These are phyloP conservation scores for Lentithecium fluviatile DNA, from an alignment of 495 filamentous ascomycete genomes.

Conservation along the genomic window DNA sequence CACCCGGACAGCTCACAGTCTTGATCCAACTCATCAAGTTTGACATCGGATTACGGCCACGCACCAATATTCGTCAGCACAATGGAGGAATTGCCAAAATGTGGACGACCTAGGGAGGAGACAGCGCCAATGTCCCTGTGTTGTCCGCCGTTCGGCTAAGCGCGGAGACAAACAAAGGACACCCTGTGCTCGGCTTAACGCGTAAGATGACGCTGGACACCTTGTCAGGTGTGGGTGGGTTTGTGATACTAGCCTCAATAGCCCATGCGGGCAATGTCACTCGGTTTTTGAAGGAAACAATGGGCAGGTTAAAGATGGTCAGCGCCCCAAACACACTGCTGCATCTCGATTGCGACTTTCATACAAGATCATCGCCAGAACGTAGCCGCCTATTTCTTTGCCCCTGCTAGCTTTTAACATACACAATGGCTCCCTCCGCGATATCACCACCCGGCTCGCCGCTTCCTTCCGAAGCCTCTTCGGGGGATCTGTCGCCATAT, in stretches of 20 bases:
- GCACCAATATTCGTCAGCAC: too few species aligned
- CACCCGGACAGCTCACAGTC: too few species aligned
- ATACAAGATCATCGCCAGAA: background rate
- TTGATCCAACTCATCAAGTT: too few species aligned
- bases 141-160: too few species aligned
- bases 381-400: slow-evolving; percentile 17
- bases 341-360: background rate
- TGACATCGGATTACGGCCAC: too few species aligned
- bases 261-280: background rate
- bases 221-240: background rate
- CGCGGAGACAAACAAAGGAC: too few species aligned
- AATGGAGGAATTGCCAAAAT: too few species aligned
- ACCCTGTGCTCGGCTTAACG: background rate
- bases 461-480: slow-evolving; percentile 44
- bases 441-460: slow-evolving; percentile 50
- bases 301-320: background rate
- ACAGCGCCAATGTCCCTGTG: too few species aligned
- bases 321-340: too few species aligned
- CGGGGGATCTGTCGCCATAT: slow-evolving; percentile 50
- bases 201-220: background rate
- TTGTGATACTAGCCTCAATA: background rate
- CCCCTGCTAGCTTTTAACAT: background rate
- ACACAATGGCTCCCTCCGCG: slow-evolving; percentile 69
- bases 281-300: background rate
- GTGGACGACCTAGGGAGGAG: too few species aligned